These are phyloP conservation scores for Pisolithus marmoratus DNA, from an alignment of 768 basidiomycete species.

Conservation along the genomic window DNA sequence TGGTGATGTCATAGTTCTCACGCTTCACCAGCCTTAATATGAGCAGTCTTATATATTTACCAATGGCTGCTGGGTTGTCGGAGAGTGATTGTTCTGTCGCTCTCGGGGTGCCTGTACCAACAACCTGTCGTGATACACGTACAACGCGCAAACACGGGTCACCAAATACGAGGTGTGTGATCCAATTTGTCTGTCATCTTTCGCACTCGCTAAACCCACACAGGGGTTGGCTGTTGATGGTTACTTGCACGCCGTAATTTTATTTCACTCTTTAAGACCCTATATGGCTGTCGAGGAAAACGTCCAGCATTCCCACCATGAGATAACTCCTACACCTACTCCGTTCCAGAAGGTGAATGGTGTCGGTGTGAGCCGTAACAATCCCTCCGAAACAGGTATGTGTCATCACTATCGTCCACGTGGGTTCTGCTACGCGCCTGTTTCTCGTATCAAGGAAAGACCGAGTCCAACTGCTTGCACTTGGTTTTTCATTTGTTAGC, in stretches of 20 bases:
- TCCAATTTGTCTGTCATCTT: not conserved
- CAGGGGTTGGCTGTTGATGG: not conserved
- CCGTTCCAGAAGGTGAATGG: not conserved
- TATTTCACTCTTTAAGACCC: not conserved
- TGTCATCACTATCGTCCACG: slow-evolving; percentile 10
- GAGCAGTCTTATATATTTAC: not conserved
- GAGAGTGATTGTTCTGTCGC: not conserved
- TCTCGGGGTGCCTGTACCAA: too few species aligned
- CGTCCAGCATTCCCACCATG: not conserved
- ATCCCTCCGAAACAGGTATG: slow-evolving; percentile 13
- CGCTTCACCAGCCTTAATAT: not conserved
- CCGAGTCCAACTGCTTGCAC: not conserved
- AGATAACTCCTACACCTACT: not conserved
- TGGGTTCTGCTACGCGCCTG: slow-evolving; percentile 2
- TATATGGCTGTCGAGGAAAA: slow-evolving; percentile 1
- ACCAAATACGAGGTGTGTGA: not conserved
- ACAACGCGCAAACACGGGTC: slow-evolving; percentile 6
- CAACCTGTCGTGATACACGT: not conserved
- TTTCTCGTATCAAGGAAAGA: not conserved
- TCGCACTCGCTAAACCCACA: not conserved
- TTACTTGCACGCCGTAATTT: not conserved
- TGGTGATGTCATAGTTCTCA: slow-evolving; percentile 7
- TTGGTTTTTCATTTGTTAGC: not conserved
- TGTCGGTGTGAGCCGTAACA: not conserved
- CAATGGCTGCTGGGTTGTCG: not conserved